Conservation (phyloP, 2,329 filamentous ascomycete species). For the Ceratocystis harringtonii region DNA sequence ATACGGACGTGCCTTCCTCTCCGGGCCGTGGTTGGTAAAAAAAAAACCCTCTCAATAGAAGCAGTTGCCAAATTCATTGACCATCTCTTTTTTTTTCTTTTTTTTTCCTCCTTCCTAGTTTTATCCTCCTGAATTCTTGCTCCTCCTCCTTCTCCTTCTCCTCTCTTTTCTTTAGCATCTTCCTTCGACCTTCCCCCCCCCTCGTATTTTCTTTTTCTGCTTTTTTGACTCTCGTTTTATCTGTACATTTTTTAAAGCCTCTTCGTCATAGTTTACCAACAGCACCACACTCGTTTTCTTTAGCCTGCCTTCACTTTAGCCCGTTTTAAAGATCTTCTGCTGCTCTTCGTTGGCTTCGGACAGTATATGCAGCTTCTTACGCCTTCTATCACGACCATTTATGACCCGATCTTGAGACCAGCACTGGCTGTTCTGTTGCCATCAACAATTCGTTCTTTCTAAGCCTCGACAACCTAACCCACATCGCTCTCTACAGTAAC, state of each 20-base stretch:
- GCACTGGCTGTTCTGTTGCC: too few species aligned
- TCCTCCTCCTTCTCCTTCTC: constrained; percentile 18
- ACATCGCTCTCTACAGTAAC: too few species aligned
- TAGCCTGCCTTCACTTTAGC: not conserved
- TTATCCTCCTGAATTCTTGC: constrained; percentile 8
- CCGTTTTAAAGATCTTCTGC: not conserved
- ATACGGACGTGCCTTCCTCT: constrained; percentile 3
- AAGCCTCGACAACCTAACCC: too few species aligned
- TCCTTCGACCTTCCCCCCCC: not conserved
- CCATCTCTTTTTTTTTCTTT: not conserved
- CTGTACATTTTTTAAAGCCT: constrained; percentile 1
- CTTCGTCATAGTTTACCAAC: constrained; percentile 7
- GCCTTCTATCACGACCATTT: not conserved
- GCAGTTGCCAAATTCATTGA: not conserved
- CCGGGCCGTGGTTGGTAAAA: constrained; percentile 5
- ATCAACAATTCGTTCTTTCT: too few species aligned
- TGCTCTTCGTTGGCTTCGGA: not conserved
- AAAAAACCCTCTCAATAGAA: not conserved
- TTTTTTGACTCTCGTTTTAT: constrained; percentile 9
- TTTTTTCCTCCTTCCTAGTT: not conserved
- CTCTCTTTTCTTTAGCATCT: constrained; percentile 16
- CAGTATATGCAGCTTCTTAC: not conserved
- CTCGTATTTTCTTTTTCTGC: constrained; percentile 8
- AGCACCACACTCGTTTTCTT: not conserved
- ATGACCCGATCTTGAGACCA: not conserved